Percentiles rank a stretch among this genome's conserved stretches.
phyloP scores from a whole-genome alignment of 1,284 basidiomycete genomes.

The Singerocomus rubriflavus region DNA sequence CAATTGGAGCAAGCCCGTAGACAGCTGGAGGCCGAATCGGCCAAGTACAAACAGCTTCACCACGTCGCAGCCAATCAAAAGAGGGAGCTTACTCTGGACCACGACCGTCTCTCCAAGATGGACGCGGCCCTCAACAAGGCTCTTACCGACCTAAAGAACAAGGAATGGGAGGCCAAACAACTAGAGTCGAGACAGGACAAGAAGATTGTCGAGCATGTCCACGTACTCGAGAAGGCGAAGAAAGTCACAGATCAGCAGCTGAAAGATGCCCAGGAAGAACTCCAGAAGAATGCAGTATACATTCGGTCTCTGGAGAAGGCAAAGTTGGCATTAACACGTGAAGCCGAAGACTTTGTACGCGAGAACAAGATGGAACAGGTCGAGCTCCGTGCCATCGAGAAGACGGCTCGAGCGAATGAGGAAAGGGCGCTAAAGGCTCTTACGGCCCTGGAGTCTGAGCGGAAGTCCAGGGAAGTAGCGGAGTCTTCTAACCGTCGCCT shows the following conservation, averaged over 20 bases:
- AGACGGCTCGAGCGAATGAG: conserved; percentile 56
- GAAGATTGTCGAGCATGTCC: conserved; percentile 98
- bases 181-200: conserved; percentile 90
- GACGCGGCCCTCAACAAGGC: conserved; percentile 82
- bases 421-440: conserved; percentile 55
- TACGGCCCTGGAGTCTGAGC: conserved; percentile 62
- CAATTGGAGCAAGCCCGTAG: conserved; percentile 68
- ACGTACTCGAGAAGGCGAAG: conserved; percentile 97
- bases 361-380: conserved; percentile 75
- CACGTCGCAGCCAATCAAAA: conserved; percentile 63
- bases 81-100: conserved; percentile 64
- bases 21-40: conserved; percentile 66
- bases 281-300: conserved; percentile 71
- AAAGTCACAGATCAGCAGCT: conserved; percentile 93
- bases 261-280: conserved; percentile 73
- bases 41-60: conserved; percentile 73
- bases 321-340: conserved; percentile 71
- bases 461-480: conserved; percentile 58
- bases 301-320: conserved; percentile 84
- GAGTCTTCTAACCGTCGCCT: conserved; percentile 59
- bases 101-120: conserved; percentile 69
- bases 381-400: conserved; percentile 66
- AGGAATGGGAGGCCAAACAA: conserved; percentile 85
- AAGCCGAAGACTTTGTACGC: conserved; percentile 82
- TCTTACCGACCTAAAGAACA: conserved; percentile 73